Percentiles rank a stretch among this genome's conserved stretches.
Conservation (phyloP, 371 early-diverging fungal genomes). For the Basidiobolus heterosporus region DNA sequence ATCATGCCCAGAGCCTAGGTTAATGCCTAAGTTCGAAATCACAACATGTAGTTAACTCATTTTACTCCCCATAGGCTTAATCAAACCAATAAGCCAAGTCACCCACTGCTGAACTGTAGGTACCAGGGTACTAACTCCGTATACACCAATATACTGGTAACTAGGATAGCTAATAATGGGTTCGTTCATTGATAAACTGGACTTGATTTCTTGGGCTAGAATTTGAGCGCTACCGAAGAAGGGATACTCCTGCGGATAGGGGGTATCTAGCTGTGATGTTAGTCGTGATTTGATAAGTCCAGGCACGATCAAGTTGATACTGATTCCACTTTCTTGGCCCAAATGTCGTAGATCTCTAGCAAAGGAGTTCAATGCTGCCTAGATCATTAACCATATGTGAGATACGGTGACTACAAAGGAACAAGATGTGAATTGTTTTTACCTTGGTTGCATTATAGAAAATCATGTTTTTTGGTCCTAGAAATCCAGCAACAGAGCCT, state of each 20-base stretch:
- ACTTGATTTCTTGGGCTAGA: constrained; percentile 1
- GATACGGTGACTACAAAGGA: too few relatives aligned
- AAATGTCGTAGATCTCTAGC: constrained; percentile 4
- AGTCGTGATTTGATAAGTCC: constrained; percentile 1
- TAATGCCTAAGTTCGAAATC: too few relatives aligned
- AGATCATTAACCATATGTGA: too few relatives aligned
- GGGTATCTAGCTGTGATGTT: not conserved
- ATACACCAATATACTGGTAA: not conserved
- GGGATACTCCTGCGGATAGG: not conserved
- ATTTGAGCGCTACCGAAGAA: not conserved
- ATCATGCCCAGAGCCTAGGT: too few relatives aligned
- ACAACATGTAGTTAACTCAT: too few relatives aligned
- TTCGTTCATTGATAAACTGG: not conserved
- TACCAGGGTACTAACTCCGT: not conserved
- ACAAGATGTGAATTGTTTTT: too few relatives aligned
- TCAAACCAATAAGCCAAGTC: not conserved
- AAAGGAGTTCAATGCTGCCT: constrained; percentile 1
- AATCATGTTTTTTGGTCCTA: not conserved
- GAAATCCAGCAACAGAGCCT: not conserved
- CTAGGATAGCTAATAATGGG: constrained; percentile 2
- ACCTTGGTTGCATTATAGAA: constrained; percentile 4
- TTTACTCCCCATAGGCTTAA: too few relatives aligned
- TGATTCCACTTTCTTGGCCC: not conserved
- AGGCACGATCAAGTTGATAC: constrained; percentile 1
- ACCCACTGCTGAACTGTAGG: not conserved